Conservation (phyloP, 2,329 filamentous ascomycete genomes). For the Pseudocercospora fuligena region DNA sequence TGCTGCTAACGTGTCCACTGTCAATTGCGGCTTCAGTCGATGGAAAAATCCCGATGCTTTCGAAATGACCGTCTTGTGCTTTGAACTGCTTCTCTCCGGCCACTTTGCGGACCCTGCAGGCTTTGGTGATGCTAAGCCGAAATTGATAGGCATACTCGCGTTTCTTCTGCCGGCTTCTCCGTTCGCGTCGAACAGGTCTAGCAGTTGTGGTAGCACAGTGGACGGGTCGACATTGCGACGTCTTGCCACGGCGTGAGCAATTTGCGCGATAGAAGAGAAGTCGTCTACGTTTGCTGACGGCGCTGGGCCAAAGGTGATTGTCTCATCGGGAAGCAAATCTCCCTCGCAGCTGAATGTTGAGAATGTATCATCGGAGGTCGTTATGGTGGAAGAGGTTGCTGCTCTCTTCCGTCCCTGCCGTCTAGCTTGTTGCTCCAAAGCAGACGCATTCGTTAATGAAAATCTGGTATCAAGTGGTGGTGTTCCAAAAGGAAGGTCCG, state of each 20-base stretch:
- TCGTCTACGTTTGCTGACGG: slow-evolving; percentile 11
- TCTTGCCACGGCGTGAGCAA: slow-evolving; percentile 42
- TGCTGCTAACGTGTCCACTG: slow-evolving; percentile 22
- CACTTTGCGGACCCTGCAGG: slow-evolving; percentile 13
- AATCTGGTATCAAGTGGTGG: slow-evolving; percentile 35
- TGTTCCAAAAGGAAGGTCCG: slow-evolving; percentile 42
- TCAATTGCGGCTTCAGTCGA: slow-evolving; percentile 35
- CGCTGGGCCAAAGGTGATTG: slow-evolving; percentile 8
- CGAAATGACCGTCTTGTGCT: slow-evolving; percentile 32
- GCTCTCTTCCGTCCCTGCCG: slow-evolving; percentile 19
- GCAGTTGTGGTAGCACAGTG: slow-evolving; percentile 41
- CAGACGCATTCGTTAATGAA: slow-evolving; percentile 33
- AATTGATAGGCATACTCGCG: slow-evolving; percentile 11
- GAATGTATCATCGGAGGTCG: slow-evolving; percentile 35
- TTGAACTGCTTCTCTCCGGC: slow-evolving; percentile 14
- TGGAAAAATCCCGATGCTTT: slow-evolving; percentile 41
- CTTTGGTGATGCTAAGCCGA: slow-evolving; percentile 5
- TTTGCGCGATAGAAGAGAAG: slow-evolving; percentile 41
- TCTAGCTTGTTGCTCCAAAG: slow-evolving; percentile 29
- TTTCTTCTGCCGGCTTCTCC: background rate
- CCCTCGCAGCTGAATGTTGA: slow-evolving; percentile 44
- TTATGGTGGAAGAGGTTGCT: slow-evolving; percentile 24
- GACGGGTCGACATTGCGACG: slow-evolving; percentile 43
- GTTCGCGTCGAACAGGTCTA: slow-evolving; percentile 38
- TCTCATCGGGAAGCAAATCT: slow-evolving; percentile 41